Percentiles rank a stretch among this genome's conserved stretches.
Evolutionary conservation across 1,284 basidiomycete genomes (phyloP).

Genomic region (Papiliotrema fonsecae): DNA sequence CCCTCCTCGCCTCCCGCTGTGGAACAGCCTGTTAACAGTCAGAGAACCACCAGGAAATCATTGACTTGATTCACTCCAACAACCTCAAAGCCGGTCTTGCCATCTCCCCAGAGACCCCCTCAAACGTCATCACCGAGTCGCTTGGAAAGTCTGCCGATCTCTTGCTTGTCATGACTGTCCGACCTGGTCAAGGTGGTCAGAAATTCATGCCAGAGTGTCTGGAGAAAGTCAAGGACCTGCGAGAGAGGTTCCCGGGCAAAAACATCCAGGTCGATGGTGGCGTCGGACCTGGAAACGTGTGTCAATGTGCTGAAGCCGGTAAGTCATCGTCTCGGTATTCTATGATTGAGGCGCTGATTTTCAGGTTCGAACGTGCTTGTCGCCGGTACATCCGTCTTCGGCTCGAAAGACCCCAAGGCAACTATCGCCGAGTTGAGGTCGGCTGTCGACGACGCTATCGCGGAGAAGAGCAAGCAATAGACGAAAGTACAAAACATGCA

Average conservation of each 20-base stretch:
- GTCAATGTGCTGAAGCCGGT: constrained; percentile 86
- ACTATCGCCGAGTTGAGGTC: constrained; percentile 71
- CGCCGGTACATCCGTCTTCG: constrained; percentile 94
- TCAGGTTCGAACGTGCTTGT: constrained; percentile 96
- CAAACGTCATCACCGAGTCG: constrained; percentile 74
- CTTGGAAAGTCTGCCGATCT: constrained; percentile 78
- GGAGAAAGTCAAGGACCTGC: constrained; percentile 72
- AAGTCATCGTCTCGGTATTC: constrained; percentile 26
- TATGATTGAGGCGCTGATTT: background rate
- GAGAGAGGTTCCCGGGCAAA: constrained; percentile 74
- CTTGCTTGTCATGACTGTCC: constrained; percentile 96
- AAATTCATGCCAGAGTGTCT: constrained; percentile 94
- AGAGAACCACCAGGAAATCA: constrained; percentile 64
- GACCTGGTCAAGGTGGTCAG: constrained; percentile 89
- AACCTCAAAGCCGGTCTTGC: constrained; percentile 87
- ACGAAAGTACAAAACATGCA: background rate
- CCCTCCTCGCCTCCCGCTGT: background rate
- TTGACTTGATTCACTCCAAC: constrained; percentile 63
- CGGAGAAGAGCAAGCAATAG: constrained; percentile 8
- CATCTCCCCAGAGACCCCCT: constrained; percentile 88
- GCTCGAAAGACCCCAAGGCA: constrained; percentile 67
- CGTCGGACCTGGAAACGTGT: constrained; percentile 85
- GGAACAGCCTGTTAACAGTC: constrained; percentile 32
- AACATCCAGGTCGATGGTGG: constrained; percentile 99
- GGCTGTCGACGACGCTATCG: constrained; percentile 58